Evolutionary conservation across 805 yeast species (phyloP), one percentile per base, ranked within the genome.

Genomic region (Helenozyma rhizophorensis): DNA sequence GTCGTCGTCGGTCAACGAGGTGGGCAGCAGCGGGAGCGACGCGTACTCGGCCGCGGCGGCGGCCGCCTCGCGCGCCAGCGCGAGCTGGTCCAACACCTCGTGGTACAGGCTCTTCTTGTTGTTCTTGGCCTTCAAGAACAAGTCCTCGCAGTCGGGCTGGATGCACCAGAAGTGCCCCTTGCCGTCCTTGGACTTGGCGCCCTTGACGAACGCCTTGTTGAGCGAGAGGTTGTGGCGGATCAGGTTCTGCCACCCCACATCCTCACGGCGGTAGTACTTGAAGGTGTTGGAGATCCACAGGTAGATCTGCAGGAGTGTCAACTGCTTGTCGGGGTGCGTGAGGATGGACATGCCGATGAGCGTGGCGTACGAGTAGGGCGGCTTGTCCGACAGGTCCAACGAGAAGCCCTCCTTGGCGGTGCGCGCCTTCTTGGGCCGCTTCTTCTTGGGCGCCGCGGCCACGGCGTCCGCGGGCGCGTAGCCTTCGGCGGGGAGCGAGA

Each of bases 181-280:
- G 6, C 90, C 88, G 61, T 83, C 94, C 46, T 83, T 82, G 9
- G 96, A 89, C 56, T 89, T 83, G 45, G 85, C 95, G 14, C 93
- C 81, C 60, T 90, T 90, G 30, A 83, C 71, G 54, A 90, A 90
- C 0, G 97, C 96, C 54, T 93, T 93, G 60, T 90, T 93, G 48
- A 90, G 70, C 9, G 96, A 87, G 19, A 90, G 66, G 47, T 93
- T 90, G 60, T 90, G 98, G 41, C 98, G 79, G 42, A 90, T 93
- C 21, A 96, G 89, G 61, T 90, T 90, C 60, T 90, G 97, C 98
- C 98, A 90, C 17, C 97, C 96, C 9, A 86, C 83, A 47, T 87
- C 95, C 38, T 84, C 83, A 42, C 76, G 78, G 43, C 80, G 78
- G 60, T 93, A 93, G 55, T 81, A 90, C 41, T 70, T 74, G 58